These are phyloP conservation scores for Starmerella scarabaei DNA, from an alignment of 805 yeast genomes.

Conservation along the genomic window DNA sequence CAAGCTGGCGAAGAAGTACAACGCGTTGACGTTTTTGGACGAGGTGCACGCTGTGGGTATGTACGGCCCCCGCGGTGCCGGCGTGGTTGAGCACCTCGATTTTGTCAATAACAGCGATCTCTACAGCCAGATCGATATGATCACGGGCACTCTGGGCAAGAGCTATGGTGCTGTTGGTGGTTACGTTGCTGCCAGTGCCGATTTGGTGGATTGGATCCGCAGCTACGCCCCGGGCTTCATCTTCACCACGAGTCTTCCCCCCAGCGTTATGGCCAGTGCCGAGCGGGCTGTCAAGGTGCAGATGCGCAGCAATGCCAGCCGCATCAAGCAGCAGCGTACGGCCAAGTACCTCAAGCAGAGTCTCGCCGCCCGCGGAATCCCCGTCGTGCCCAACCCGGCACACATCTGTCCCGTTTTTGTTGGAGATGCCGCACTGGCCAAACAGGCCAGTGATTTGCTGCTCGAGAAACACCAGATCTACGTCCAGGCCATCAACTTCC, in stretches of 20 bases:
- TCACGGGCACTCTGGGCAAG: conserved; percentile 94
- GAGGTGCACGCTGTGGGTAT: conserved; percentile 99
- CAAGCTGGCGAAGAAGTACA: conserved; percentile 93
- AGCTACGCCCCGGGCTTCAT: conserved; percentile 95
- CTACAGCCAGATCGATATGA: conserved; percentile 79
- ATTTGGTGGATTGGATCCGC: conserved; percentile 86
- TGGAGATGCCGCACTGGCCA: conserved; percentile 89
- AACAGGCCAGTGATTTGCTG: conserved; percentile 77
- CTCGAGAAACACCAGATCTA: conserved; percentile 75
- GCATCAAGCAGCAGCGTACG: conserved; percentile 73
- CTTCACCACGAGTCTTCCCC: conserved; percentile 93
- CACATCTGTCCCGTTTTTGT: conserved; percentile 92
- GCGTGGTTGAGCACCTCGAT: conserved; percentile 94
- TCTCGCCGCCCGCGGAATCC: conserved; percentile 61
- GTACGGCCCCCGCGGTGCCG: conserved; percentile 99
- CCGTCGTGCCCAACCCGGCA: conserved; percentile 94
- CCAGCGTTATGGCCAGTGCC: conserved; percentile 95
- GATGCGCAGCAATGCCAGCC: conserved; percentile 59
- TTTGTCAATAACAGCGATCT: conserved; percentile 65
- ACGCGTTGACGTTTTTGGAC: conserved; percentile 91
- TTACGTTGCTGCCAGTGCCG: conserved; percentile 78
- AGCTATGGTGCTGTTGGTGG: conserved; percentile 99
- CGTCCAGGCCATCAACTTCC: conserved; percentile 97
- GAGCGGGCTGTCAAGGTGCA: conserved; percentile 76
- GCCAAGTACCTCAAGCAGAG: conserved; percentile 72